Evolutionary conservation across 2,329 filamentous ascomycete genomes (phyloP), one percentile per base, ranked within the genome.

Genomic region (Aotearoamyces nothofagi): DNA sequence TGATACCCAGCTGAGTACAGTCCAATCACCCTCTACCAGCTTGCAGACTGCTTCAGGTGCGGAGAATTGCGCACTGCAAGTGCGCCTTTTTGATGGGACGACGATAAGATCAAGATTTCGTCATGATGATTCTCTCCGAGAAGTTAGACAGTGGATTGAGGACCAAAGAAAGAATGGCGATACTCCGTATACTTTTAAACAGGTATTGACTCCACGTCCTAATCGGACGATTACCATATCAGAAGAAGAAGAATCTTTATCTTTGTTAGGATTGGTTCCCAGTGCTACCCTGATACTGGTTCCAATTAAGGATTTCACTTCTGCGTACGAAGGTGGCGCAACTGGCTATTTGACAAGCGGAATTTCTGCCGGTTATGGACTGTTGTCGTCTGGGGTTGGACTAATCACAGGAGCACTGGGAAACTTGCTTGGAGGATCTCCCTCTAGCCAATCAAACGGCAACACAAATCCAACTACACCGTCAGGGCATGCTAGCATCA

Each of bases 211-310:
- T 0, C 86, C 86, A 0, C 56, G 72, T 12, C 81, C 83, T 2
- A 90, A 77, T 48, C 71, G 69, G 37, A 70, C 66, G 7, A 73
- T 96, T 33, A 75, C 78, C 17, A 67, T 75, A 4, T 63, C 68
- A 0, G 84, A 94, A 37, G 87, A 94, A 51, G 63, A 61, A 19
- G 60, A 74, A 38, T 61, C 65, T 0, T 61, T 94, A 0, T 56
- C 61, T 9, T 73, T 79, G 4, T 62, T 93, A 5, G 80, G 74
- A 1, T 60, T 93, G 0, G 64, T 71, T 1, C 84, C 86, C 0
- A 84, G 73, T 4, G 79, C 83, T 1, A 96, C 82, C 1, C 60
- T 94, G 3, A 73, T 94, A 7, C 67, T 94, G 26, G 66, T 87
- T 1, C 82, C 82, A 0, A 66, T 83, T 2, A 60, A 64, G 19